Conservation (phyloP, 352 stramenopile species). For the Chrysophaeum taylorii region DNA sequence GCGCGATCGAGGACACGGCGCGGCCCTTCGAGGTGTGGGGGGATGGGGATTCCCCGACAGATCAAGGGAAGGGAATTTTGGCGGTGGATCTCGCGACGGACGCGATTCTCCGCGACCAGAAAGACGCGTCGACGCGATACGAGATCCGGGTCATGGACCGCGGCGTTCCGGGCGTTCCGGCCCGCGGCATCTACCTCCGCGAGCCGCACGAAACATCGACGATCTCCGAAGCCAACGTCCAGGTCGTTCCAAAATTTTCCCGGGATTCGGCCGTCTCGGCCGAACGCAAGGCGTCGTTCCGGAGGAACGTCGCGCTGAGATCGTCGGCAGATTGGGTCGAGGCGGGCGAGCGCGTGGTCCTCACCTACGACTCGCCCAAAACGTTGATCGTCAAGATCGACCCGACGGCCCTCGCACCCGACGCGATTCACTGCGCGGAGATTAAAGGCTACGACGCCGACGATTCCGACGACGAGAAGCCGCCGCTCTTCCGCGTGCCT, state of each 20-base stretch:
- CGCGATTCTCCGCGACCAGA: too few relatives aligned
- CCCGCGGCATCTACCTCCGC: slow-evolving; percentile 39
- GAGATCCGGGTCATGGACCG: slow-evolving; percentile 1
- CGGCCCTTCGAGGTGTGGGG: slow-evolving; percentile 42
- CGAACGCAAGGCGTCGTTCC: slow-evolving; percentile 60
- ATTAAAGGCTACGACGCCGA: slow-evolving; percentile 58
- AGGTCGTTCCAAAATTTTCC: slow-evolving; percentile 75
- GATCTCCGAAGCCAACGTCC: slow-evolving; percentile 64
- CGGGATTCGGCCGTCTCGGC: slow-evolving; percentile 39
- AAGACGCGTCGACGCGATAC: slow-evolving; percentile 15
- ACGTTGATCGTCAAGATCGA: slow-evolving; percentile 77
- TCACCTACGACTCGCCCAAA: slow-evolving; percentile 55
- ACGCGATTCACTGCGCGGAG: slow-evolving; percentile 61
- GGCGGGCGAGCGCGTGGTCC: slow-evolving; percentile 61
- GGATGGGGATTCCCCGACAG: slow-evolving; percentile 59
- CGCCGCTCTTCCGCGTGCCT: slow-evolving; percentile 69
- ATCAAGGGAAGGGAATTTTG: slow-evolving; percentile 34
- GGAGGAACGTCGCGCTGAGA: slow-evolving; percentile 66
- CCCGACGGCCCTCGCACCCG: slow-evolving; percentile 51
- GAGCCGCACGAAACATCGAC: slow-evolving; percentile 50
- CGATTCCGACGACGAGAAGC: slow-evolving; percentile 43
- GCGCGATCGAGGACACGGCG: slow-evolving; percentile 70
- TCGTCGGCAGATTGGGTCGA: slow-evolving; percentile 67
- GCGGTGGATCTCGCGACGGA: slow-evolving; percentile 28
- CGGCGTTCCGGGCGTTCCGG: slow-evolving; percentile 16